Percentiles rank a stretch among this genome's conserved stretches.
These are phyloP conservation scores for Omphalotus guepiniiformis DNA, from an alignment of 768 basidiomycete species.

Conservation along the genomic window DNA sequence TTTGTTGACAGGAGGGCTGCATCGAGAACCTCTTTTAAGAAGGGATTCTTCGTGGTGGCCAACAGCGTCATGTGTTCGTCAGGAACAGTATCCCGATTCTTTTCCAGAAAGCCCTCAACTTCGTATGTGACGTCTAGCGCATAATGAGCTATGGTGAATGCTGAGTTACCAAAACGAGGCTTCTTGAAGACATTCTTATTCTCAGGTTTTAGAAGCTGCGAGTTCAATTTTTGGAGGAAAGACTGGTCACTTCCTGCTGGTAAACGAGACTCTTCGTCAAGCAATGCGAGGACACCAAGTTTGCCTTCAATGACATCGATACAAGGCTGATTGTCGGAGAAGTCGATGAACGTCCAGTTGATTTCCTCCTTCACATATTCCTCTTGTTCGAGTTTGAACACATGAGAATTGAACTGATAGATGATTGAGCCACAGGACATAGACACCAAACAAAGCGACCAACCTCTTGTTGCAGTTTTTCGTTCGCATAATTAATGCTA, in stretches of 20 bases:
- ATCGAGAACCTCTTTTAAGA: constrained; percentile 93
- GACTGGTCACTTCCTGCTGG: constrained; percentile 91
- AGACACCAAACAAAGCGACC: constrained; percentile 11
- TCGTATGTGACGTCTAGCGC: constrained; percentile 98
- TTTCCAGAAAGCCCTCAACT: constrained; percentile 96
- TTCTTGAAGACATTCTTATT: constrained; percentile 92
- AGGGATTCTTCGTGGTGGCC: constrained; percentile 81
- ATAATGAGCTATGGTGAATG: constrained; percentile 98
- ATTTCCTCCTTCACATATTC: constrained; percentile 98
- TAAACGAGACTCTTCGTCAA: constrained; percentile 97
- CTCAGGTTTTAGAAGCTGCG: constrained; percentile 79
- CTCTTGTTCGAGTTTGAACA: constrained; percentile 98
- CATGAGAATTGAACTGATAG: constrained; percentile 93
- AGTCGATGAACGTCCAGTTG: constrained; percentile 99
- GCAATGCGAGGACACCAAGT: constrained; percentile 87
- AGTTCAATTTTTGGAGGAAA: constrained; percentile 88
- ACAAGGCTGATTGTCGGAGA: constrained; percentile 97
- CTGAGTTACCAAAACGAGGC: constrained; percentile 95
- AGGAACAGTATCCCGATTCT: constrained; percentile 97
- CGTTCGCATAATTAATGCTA: constrained; percentile 99
- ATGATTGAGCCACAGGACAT: background rate
- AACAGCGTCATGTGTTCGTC: constrained; percentile 95
- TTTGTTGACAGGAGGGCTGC: constrained; percentile 76
- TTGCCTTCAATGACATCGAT: constrained; percentile 98
- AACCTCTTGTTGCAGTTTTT: constrained; percentile 96